phyloP scores from a whole-genome alignment of 2,329 filamentous ascomycete species.

The Aspergillus neoniger region DNA sequence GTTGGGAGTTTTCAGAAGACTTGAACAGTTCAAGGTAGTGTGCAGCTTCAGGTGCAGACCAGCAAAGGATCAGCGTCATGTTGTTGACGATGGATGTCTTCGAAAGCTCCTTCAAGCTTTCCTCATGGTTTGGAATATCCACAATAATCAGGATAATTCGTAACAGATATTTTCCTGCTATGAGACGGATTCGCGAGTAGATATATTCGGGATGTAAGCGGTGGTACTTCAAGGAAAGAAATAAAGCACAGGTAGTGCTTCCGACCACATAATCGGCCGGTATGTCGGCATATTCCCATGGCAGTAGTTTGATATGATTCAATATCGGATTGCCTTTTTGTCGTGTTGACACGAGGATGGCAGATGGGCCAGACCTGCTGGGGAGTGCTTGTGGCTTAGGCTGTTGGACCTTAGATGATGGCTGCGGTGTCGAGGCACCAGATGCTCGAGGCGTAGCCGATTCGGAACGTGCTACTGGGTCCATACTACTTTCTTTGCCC shows the following conservation, averaged over 20 bases:
- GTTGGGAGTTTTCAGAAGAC: constrained; percentile 83
- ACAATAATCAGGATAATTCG: constrained; percentile 88
- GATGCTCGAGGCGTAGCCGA: constrained; percentile 46
- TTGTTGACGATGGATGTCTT: constrained; percentile 94
- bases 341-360: constrained; percentile 84
- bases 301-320: constrained; percentile 74
- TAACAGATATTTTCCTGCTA: constrained; percentile 83
- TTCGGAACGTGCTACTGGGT: constrained; percentile 37
- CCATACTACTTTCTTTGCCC: constrained; percentile 46
- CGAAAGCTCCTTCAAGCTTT: constrained; percentile 81
- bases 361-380: constrained; percentile 65
- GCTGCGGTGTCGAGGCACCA: constrained; percentile 50
- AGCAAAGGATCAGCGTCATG: constrained; percentile 87
- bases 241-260: constrained; percentile 83
- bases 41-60: constrained; percentile 90
- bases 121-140: constrained; percentile 93
- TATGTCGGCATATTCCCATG: constrained; percentile 98
- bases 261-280: constrained; percentile 90
- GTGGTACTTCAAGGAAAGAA: constrained; percentile 94
- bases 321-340: constrained; percentile 96
- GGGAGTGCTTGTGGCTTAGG: constrained; percentile 85
- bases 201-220: constrained; percentile 97
- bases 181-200: constrained; percentile 82
- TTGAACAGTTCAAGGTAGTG: constrained; percentile 96
- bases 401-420: constrained; percentile 67